Evolutionary conservation across 345 rosid species (phyloP), one percentile per base, ranked within the genome.

Genomic region (Pistacia vera): DNA sequence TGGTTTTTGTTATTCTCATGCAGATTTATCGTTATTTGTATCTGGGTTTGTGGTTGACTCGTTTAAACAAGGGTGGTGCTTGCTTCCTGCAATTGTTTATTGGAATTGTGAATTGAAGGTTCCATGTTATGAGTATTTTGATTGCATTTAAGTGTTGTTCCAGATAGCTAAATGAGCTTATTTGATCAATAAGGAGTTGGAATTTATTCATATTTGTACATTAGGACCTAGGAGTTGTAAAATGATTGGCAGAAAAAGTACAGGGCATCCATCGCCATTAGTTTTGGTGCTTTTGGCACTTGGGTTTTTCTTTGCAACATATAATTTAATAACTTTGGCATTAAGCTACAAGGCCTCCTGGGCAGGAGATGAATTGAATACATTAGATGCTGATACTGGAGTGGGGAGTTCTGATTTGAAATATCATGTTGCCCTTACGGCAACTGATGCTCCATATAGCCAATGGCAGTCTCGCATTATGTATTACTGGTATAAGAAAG

Each of bases 381-480:
- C 62, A 1, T 72, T 81, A 16, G 85, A 49, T 81, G 82, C 79
- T 85, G 17, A 65, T 68, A 75, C 69, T 56, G 74, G 65, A 55
- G 41, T 12, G 36, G 80, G 78, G 51, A 64, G 57, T 17, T 67
- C 79, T 18, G 67, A 77, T 73, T 64, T 28, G 20, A 88, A 74
- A 59, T 92, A 72, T 65, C 97, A 92, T 81, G 90, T 92, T 77
- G 94, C 92, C 48, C 82, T 92, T 56, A 90, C 94, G 0, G 94
- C 94, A 65, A 88, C 94, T 6, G 88, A 80, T 83, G 82, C 92
- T 56, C 81, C 89, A 8, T 92, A 92, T 77, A 92, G 94, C 80
- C 88, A 92, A 77, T 92, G 97, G 97, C 97, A 92, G 80, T 90
- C 90, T 78, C 86, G 91, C 72, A 86, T 92, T 36, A 92, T 90